These are phyloP conservation scores for Dioszegia aurantiaca DNA, from an alignment of 768 basidiomycete species.

Conservation along the genomic window DNA sequence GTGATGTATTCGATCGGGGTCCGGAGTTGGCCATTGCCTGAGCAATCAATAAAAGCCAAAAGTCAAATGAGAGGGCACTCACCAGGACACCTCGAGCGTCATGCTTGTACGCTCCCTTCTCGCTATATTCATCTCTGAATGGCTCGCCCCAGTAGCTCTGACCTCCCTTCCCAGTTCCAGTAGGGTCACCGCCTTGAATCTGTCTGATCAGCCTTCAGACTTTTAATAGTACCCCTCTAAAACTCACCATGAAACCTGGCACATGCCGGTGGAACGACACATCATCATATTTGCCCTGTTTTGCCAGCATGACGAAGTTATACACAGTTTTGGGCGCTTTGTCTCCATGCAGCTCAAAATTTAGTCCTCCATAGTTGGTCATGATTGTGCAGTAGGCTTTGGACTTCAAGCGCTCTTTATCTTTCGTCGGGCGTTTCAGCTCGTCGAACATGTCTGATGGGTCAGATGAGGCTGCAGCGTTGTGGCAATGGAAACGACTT, in stretches of 20 bases:
- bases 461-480: background rate
- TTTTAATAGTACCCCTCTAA: background rate
- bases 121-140: slow-evolving; percentile 88
- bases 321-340: slow-evolving; percentile 94
- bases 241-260: slow-evolving; percentile 85
- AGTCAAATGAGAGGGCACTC: slow-evolving; percentile 19
- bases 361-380: slow-evolving; percentile 79
- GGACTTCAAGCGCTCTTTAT: slow-evolving; percentile 84
- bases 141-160: slow-evolving; percentile 91
- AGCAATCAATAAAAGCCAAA: slow-evolving; percentile 74
- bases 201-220: slow-evolving; percentile 51
- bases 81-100: slow-evolving; percentile 73
- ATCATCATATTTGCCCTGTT: slow-evolving; percentile 83
- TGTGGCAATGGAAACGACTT: slow-evolving; percentile 11
- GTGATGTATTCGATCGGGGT: slow-evolving; percentile 84
- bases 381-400: slow-evolving; percentile 94
- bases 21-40: slow-evolving; percentile 94
- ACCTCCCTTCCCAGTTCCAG: slow-evolving; percentile 90
- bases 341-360: slow-evolving; percentile 63
- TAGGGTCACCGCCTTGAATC: slow-evolving; percentile 98
- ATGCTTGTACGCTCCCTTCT: slow-evolving; percentile 83
- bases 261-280: slow-evolving; percentile 88
- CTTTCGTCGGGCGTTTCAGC: slow-evolving; percentile 76
- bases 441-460: slow-evolving; percentile 84
- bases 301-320: slow-evolving; percentile 92